Percentiles rank a stretch among this genome's conserved stretches.
Conservation (phyloP, 345 rosid genomes). For the Salix udensis region DNA sequence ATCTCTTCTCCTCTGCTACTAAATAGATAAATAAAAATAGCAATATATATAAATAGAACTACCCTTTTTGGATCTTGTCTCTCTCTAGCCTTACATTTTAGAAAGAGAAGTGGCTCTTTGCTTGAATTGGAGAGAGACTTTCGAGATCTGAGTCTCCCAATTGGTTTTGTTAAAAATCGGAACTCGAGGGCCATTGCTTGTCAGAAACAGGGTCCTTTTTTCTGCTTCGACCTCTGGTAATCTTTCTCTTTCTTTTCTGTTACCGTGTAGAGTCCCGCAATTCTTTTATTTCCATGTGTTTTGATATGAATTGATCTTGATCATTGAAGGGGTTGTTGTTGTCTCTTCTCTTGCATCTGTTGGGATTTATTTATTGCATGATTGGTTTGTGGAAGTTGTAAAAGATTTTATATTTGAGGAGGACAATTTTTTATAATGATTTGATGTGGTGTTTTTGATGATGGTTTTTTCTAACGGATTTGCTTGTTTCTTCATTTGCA, state of each 20-base stretch:
- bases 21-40: background rate
- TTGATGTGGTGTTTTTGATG: background rate
- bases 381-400: too few relatives aligned
- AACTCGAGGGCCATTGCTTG: slow-evolving; percentile 17
- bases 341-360: background rate
- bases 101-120: background rate
- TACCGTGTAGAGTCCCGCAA: background rate
- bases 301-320: background rate
- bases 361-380: slow-evolving; percentile 1
- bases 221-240: slow-evolving; percentile 9
- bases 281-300: background rate
- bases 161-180: slow-evolving; percentile 1
- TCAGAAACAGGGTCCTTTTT: slow-evolving; percentile 17
- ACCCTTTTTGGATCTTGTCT: background rate
- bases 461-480: background rate
- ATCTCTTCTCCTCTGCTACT: background rate
- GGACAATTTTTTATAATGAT: background rate
- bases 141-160: background rate
- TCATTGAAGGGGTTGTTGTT: background rate
- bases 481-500: background rate
- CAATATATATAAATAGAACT: background rate
- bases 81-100: background rate
- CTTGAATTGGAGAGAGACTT: background rate
- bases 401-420: background rate
- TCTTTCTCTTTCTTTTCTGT: background rate